Percentiles rank a stretch among this genome's conserved stretches.
Evolutionary conservation across 2,329 filamentous ascomycete species (phyloP).

Genomic region (Zymoseptoria brevis): DNA sequence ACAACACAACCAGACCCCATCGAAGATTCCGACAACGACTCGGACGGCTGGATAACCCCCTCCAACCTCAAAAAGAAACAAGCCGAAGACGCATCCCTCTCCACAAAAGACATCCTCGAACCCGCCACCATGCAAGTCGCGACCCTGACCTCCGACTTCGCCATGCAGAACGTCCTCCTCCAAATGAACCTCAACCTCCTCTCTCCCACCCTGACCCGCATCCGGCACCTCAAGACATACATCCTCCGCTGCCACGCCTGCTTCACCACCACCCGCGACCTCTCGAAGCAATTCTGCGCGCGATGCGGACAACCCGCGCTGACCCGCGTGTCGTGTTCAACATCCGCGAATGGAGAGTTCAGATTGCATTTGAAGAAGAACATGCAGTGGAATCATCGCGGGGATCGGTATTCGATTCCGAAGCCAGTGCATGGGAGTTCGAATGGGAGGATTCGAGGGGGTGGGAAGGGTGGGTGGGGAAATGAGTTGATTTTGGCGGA

Average conservation of each 20-base stretch:
- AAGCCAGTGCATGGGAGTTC: slow-evolving; percentile 77
- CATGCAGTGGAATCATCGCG: slow-evolving; percentile 91
- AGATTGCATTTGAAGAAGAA: slow-evolving; percentile 83
- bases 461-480: slow-evolving; percentile 84
- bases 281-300: slow-evolving; percentile 85
- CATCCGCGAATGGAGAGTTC: slow-evolving; percentile 71
- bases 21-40: slow-evolving; percentile 46
- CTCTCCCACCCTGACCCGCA: slow-evolving; percentile 67
- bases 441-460: slow-evolving; percentile 64
- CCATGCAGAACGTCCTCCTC: slow-evolving; percentile 94
- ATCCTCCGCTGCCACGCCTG: slow-evolving; percentile 89
- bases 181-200: slow-evolving; percentile 91
- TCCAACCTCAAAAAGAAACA: slow-evolving; percentile 82
- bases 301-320: slow-evolving; percentile 83
- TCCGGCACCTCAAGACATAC: slow-evolving; percentile 79
- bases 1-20: slow-evolving; percentile 13
- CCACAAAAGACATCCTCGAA: slow-evolving; percentile 40
- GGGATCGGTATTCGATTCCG: slow-evolving; percentile 85
- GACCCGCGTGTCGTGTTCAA: slow-evolving; percentile 77
- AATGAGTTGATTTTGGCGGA: slow-evolving; percentile 75
- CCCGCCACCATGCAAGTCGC: slow-evolving; percentile 70
- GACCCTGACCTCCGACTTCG: slow-evolving; percentile 90
- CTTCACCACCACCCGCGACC: slow-evolving; percentile 77
- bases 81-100: slow-evolving; percentile 51
- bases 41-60: slow-evolving; percentile 87